phyloP scores from a whole-genome alignment of 2,329 filamentous ascomycete species.

The Colletotrichum sp. region DNA sequence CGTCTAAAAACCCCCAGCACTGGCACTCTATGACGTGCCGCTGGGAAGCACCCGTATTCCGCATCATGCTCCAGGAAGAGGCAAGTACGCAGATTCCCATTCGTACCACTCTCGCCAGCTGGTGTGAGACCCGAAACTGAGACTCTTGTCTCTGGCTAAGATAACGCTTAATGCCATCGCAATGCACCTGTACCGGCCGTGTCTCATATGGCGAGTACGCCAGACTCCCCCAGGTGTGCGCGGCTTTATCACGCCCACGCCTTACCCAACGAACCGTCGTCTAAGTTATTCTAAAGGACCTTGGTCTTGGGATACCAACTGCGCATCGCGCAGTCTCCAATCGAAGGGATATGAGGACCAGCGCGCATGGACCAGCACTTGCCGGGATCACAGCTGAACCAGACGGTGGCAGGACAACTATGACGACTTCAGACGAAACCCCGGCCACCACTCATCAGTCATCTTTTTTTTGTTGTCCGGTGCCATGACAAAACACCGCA shows the following conservation, averaged over 20 bases:
- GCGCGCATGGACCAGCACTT: neutral
- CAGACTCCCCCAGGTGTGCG: neutral
- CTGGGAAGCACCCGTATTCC: neutral
- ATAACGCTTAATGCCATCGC: neutral
- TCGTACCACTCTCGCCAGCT: neutral
- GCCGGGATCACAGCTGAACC: neutral
- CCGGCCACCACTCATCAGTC: neutral
- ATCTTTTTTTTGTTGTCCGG: neutral
- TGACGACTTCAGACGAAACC: slow-evolving; percentile 7
- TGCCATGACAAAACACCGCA: neutral
- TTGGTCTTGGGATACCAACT: neutral
- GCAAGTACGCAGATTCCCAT: neutral
- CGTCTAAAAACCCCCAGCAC: slow-evolving; percentile 11
- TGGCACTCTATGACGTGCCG: slow-evolving; percentile 14
- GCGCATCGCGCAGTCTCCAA: neutral
- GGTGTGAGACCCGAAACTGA: neutral
- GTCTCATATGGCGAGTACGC: neutral
- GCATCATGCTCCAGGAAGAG: neutral
- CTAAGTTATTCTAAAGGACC: neutral
- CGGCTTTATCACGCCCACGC: neutral
- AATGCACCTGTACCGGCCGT: neutral
- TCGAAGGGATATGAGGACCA: neutral
- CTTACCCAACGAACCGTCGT: neutral
- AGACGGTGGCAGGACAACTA: neutral
- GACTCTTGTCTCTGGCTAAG: neutral